Evolutionary conservation across 352 stramenopile genomes (phyloP), one percentile per base, ranked within the genome.

Genomic region (Plasmopara muralis): DNA sequence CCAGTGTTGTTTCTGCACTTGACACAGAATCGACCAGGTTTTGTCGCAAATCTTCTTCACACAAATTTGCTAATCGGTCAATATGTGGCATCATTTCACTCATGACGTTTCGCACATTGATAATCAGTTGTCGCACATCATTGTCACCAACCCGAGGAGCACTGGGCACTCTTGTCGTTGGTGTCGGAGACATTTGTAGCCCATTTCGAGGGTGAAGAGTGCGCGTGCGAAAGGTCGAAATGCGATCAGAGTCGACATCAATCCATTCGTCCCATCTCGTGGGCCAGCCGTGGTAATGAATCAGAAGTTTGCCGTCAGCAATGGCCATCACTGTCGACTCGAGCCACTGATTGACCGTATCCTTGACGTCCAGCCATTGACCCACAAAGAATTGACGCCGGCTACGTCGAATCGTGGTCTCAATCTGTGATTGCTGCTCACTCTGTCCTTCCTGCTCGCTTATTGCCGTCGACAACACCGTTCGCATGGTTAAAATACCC

Each of bases 261-360:
- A 99, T 89, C 93, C 93, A 98, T 66, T 99, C 96, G 68, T 99
- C 95, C 96, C 96, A 99, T 6, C 95, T 80, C 30, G 89, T 76
- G 1, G 96, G 95, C 95, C 95, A 98, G 9, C 95, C 95, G 51
- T 98, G 97, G 66, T 98, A 98, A 61, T 98, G 95, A 25, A 98
- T 79, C 14, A 97, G 62, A 29, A 98, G 60, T 51, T 98, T 85
- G 25, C 87, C 77, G 8, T 77, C 64, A 0, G 63, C 64, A 16
- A 98, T 83, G 28, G 96, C 84, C 54, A 98, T 86, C 9, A 98
- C 72, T 0, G 95, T 98, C 16, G 92, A 95, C 76, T 99, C 96
- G 1, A 99, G 70, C 96, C 96, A 99, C 55, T 98, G 95, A 66
- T 98, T 96, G 25, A 99, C 95, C 0, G 96, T 99, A 66, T 99